Evolutionary conservation across 176 grass and related monocot genomes (phyloP).

Genomic region (Hordeum vulgare): MorexV3_pseudomolecules_assembly NC_058519.1:561797905-561798404

Average conservation of each 20-base stretch:
- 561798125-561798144: background rate
- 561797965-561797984: background rate
- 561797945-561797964: background rate
- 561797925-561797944: background rate
- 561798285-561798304: conserved; percentile 83
- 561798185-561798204: too few species aligned
- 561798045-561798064: background rate
- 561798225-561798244: background rate
- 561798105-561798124: background rate
- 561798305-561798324: conserved; percentile 93
- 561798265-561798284: conserved; percentile 94
- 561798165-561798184: conserved; percentile 1
- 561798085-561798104: background rate
- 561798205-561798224: background rate
- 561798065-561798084: background rate
- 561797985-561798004: background rate
- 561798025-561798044: conserved; percentile 11
- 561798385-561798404: conserved; percentile 59
- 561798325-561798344: conserved; percentile 87
- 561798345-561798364: conserved; percentile 65
- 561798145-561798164: background rate
- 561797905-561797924: background rate
- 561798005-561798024: conserved; percentile 37
- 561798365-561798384: conserved; percentile 66
- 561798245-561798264: conserved; percentile 27